Base-by-base conservation (phyloP, 768 basidiomycete genomes). In the Hebeloma cylindrosporum region DNA sequence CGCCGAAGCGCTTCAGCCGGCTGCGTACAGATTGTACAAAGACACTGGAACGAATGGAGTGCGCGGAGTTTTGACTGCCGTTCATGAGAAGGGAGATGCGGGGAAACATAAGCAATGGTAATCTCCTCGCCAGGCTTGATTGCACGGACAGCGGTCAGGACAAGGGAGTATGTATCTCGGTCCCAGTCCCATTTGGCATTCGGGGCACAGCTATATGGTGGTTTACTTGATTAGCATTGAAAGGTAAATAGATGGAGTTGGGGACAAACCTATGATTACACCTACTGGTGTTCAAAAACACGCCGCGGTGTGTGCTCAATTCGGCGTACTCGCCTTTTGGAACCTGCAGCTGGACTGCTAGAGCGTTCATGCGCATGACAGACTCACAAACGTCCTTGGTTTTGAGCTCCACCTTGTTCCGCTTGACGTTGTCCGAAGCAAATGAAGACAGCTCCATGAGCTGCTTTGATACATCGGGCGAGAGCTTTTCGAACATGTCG, bases 141-240 rank as follows among this genome's bases (percentile, higher is more conserved):
- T 2, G 65, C 59, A 3, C 71, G 66, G 5, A 69, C 60, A 7
- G 66, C 65, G 3, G 56, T 52, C 14, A 73, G 61, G 13, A 57
- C 38, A 13, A 71, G 60, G 0, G 68, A 60, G 45, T 69, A 63
- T 0, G 62, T 58, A 0, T 26, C 30, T 1, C 49, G 33, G 42
- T 73, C 69, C 65, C 69, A 73, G n/a, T 60, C 52, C 63, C 63
- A 67, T 17, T 44, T 53, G 4, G 70, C 65, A 40, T 72, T 72
- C n/a, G 71, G 71, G 1, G 60, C 60, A 43, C 72, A 73, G 40
- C 71, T 73, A 44, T 17, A 16, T 4, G 25, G 3, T n/a, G n/a
- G n/a, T n/a, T n/a, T n/a, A 21, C 8, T 28, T 23, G 1, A 36
- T 8, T 32, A 7, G 30, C 14, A 6, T n/a, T 16, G 6, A 14